phyloP scores from a whole-genome alignment of 257 asterid species.

The Gentiana straminea region DNA sequence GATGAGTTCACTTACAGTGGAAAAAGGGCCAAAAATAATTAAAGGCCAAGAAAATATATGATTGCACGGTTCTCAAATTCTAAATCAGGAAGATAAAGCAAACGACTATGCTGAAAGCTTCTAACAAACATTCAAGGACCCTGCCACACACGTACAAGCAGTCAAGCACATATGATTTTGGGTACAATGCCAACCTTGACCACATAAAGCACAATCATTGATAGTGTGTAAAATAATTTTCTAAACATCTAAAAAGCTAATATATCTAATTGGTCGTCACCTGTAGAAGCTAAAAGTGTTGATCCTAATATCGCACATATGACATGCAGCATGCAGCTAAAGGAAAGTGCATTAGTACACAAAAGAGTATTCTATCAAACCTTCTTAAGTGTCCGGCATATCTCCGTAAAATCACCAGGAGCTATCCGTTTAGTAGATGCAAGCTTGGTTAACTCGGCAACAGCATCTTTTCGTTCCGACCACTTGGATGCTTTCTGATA shows the following conservation, averaged over 20 bases:
- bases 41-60: neutral
- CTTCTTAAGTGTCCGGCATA: constrained; percentile 93
- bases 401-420: constrained; percentile 94
- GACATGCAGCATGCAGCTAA: neutral
- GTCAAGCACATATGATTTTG: no score
- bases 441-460: constrained; percentile 90
- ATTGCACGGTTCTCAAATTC: neutral
- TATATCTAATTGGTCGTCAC: neutral
- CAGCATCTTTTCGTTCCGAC: constrained; percentile 98
- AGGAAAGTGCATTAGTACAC: neutral
- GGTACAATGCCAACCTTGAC: no score
- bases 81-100: neutral
- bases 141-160: no score
- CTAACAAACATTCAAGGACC: no score
- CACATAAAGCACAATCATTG: no score
- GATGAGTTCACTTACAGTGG: constrained; percentile 9
- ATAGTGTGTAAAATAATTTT: no score
- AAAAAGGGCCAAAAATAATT: neutral
- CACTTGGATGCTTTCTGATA: constrained; percentile 95
- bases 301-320: no score
- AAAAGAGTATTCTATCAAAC: constrained; percentile 18
- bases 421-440: constrained; percentile 92
- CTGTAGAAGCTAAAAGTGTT: no score
- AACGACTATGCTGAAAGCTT: no score
- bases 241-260: neutral